Base-by-base conservation (phyloP, 768 basidiomycete genomes). In the Rhizopogon rudus region DNA sequence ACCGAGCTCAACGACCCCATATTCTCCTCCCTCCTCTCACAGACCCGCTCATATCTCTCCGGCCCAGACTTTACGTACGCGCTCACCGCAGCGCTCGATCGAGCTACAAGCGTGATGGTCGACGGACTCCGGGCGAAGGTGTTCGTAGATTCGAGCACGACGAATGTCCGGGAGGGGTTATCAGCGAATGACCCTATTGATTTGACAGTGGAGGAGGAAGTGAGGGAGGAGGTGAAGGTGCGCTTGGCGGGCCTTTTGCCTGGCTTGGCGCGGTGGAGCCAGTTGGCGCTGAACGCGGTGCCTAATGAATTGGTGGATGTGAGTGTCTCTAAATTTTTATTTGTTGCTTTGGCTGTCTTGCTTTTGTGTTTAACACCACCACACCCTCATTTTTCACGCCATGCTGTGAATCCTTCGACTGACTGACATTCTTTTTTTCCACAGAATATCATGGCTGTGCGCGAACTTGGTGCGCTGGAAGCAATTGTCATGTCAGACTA, bases 301-400 rank as follows among this genome's bases (percentile, higher is more conserved):
- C 91, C 89, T 37, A 92, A 91, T 66, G 90, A 89, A 66, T 73
- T 93, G 60, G 80, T 92, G 28, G 91, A 94, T 73, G 93, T 92
- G 65, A 70, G 88, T 80, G 6, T 20, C 17, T 12, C 8, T 49
- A n/a, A n/a, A n/a, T 17, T 40, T 17, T 42, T 45, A 22, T 55
- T 28, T 10, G 29, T 20, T 20, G 13, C 4, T 37, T 37, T 37
- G 12, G 35, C 12, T 13, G 35, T 12, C 5, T 13, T 25, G 25
- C 25, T 25, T 25, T 25, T 25, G 25, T 3, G 25, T 25, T 25
- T 25, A 25, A 25, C 25, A 25, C 4, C 25, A 25, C 25, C 25
- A 25, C 4, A 25, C 22, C 6, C 25, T 29, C 3, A 17, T 17
- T 28, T n/a, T 44, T 41, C 53, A 53, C 28, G 20, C 16, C 3